Percentiles rank a stretch among this genome's conserved stretches.
Evolutionary conservation across 1,139 yeast genomes (phyloP).

Genomic region (Sugiyamaella neomexicana): DNA sequence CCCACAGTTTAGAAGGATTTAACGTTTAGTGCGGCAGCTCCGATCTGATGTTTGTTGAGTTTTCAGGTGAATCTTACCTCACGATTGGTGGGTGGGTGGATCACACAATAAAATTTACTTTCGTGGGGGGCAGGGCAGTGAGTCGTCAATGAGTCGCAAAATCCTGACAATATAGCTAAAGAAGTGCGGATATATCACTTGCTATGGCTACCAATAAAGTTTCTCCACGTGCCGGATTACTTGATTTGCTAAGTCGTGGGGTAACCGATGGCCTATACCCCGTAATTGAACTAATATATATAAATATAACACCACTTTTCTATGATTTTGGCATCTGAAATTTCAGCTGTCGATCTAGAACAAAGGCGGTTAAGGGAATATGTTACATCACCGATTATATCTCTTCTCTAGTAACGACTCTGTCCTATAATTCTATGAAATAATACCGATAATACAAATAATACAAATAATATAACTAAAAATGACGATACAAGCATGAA

Average conservation of each 20-base stretch:
- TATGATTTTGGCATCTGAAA: background rate
- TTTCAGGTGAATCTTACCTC: background rate
- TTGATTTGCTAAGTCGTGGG: background rate
- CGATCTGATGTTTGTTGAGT: background rate
- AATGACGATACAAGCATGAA: no score
- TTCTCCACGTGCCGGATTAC: background rate
- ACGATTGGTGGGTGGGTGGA: background rate
- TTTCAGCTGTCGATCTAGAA: background rate
- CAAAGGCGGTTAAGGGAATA: background rate
- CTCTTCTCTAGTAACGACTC: no score
- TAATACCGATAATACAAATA: no score
- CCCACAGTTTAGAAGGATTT: background rate
- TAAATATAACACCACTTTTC: slow-evolving; percentile 1
- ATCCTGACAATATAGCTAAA: no score
- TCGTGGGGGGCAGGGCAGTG: background rate
- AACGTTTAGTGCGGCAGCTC: background rate
- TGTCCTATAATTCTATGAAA: no score
- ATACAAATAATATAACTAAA: no score
- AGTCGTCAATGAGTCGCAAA: background rate
- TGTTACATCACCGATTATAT: background rate
- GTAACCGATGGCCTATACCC: background rate
- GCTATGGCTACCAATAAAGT: no score
- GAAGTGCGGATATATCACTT: no score
- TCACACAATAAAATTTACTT: background rate
- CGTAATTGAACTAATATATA: background rate